Evolutionary conservation across 768 basidiomycete species (phyloP).

Genomic region (Hemileccinum impolitum): DNA sequence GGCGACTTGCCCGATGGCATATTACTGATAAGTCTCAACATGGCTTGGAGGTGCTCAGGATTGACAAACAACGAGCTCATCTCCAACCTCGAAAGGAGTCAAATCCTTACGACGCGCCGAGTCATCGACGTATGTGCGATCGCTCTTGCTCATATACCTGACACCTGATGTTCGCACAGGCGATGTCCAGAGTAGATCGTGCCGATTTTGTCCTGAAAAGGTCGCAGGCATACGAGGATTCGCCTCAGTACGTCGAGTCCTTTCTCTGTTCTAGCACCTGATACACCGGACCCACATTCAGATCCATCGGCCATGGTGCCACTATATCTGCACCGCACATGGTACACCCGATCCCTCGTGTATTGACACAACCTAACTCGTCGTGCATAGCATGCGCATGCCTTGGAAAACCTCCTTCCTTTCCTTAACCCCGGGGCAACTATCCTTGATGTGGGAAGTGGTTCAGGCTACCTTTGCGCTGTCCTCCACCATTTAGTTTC

Average conservation of each 20-base stretch:
- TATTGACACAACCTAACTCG: not conserved
- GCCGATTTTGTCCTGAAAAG: constrained; percentile 57
- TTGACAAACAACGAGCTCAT: constrained; percentile 70
- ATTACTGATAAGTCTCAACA: constrained; percentile 25
- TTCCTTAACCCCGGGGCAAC: constrained; percentile 66
- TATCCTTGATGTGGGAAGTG: constrained; percentile 88
- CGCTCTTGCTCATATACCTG: not conserved
- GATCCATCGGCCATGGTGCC: constrained; percentile 76
- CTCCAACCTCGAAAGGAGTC: constrained; percentile 52
- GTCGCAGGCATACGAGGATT: constrained; percentile 68
- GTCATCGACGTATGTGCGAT: constrained; percentile 49
- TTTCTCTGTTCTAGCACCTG: constrained; percentile 16
- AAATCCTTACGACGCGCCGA: constrained; percentile 53
- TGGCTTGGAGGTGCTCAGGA: constrained; percentile 85
- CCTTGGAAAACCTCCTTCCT: constrained; percentile 71
- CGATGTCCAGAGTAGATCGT: constrained; percentile 68
- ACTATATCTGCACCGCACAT: constrained; percentile 98
- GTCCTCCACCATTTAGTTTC: constrained; percentile 74
- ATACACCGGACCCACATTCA: constrained; percentile 24
- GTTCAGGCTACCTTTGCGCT: constrained; percentile 83
- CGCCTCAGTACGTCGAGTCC: constrained; percentile 56
- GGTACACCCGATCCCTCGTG: constrained; percentile 40
- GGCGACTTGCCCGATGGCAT: no score
- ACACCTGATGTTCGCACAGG: constrained; percentile 36
- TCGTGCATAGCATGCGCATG: constrained; percentile 75